A percentile compares a stretch with the other conserved stretches of the same genome.
Evolutionary conservation across 805 yeast species (phyloP).

Genomic region (Candida loeiensis): DNA sequence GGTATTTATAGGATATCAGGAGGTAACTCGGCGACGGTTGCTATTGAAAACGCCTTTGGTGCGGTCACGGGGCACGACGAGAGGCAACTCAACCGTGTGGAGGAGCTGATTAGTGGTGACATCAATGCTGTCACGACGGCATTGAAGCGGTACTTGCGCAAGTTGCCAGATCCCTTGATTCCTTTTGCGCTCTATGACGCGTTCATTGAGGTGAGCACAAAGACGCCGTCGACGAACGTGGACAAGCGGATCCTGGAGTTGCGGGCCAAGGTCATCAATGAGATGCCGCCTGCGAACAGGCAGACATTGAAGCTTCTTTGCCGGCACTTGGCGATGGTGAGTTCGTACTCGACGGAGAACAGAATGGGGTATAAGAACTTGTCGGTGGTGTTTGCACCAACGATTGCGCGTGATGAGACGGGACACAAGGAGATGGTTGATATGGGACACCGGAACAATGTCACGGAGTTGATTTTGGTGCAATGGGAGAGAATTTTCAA

Average conservation of each 20-base stretch:
- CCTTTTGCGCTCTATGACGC: slow-evolving; percentile 65
- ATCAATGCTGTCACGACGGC: slow-evolving; percentile 84
- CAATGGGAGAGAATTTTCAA: slow-evolving; percentile 42
- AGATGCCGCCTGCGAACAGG: slow-evolving; percentile 67
- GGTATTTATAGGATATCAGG: slow-evolving; percentile 93
- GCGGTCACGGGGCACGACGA: slow-evolving; percentile 17
- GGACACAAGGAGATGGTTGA: slow-evolving; percentile 83
- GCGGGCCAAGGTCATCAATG: slow-evolving; percentile 37
- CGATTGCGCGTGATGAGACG: slow-evolving; percentile 71
- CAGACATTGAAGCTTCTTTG: slow-evolving; percentile 54
- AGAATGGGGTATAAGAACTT: slow-evolving; percentile 82
- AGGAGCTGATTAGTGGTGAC: slow-evolving; percentile 54
- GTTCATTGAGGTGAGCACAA: slow-evolving; percentile 53
- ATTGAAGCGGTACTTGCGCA: slow-evolving; percentile 80
- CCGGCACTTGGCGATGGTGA: slow-evolving; percentile 62
- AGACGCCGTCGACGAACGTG: slow-evolving; percentile 19
- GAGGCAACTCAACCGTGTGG: slow-evolving; percentile 15
- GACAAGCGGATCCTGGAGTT: slow-evolving; percentile 42
- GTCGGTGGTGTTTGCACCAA: slow-evolving; percentile 93
- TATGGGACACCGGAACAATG: slow-evolving; percentile 74
- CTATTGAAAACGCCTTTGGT: slow-evolving; percentile 41
- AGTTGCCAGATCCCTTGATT: slow-evolving; percentile 81
- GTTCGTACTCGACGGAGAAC: slow-evolving; percentile 50
- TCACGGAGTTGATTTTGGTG: slow-evolving; percentile 67
- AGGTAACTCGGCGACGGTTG: slow-evolving; percentile 61